phyloP scores from a whole-genome alignment of 2,329 filamentous ascomycete species.

The Nemania sp. region DNA sequence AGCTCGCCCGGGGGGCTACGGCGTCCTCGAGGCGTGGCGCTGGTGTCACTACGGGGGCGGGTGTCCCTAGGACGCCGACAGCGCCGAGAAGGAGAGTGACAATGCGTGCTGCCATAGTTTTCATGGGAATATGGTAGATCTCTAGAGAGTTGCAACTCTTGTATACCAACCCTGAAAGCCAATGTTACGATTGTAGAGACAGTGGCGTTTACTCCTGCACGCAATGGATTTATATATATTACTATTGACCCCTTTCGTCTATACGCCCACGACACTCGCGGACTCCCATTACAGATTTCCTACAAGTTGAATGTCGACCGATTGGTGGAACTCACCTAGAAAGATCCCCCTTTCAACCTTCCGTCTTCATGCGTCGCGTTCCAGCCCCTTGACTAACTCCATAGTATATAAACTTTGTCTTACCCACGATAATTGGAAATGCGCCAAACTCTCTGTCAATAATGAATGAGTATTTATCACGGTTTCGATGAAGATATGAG shows the following conservation, averaged over 20 bases:
- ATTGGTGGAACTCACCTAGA: conserved; percentile 22
- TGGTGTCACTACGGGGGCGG: conserved; percentile 17
- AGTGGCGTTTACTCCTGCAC: too few species aligned
- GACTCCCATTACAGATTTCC: neutral
- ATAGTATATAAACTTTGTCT: neutral
- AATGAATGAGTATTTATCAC: neutral
- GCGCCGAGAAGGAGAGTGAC: neutral
- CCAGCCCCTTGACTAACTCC: neutral
- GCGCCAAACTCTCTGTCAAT: neutral
- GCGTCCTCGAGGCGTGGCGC: conserved; percentile 22
- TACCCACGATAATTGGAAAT: neutral
- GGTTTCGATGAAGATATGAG: neutral
- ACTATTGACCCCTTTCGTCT: neutral
- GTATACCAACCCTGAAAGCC: neutral
- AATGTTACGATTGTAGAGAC: neutral
- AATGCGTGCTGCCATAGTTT: neutral
- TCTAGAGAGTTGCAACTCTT: neutral
- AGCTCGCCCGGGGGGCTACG: conserved; percentile 6
- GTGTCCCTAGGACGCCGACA: neutral
- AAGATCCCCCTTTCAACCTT: neutral
- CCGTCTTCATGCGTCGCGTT: neutral
- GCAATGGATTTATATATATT: neutral
- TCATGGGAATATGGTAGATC: conserved; percentile 7
- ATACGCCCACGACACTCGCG: neutral
- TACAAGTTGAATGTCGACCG: neutral